Base-by-base conservation (phyloP, 805 yeast species). In the Metschnikowia noctiluminum region DNA sequence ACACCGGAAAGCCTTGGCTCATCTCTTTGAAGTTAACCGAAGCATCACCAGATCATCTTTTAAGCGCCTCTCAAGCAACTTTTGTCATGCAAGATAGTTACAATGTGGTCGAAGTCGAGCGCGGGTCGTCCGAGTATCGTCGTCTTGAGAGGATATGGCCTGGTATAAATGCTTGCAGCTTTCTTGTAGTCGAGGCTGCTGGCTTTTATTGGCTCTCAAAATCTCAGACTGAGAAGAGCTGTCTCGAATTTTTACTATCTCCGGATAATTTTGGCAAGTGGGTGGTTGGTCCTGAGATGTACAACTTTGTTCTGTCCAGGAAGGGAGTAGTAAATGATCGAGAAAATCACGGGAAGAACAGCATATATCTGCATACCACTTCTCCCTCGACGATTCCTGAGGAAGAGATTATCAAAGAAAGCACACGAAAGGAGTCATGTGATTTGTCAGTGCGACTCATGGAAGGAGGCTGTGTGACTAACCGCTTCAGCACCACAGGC, bases 381-480 rank as follows among this genome's bases (percentile, higher is more conserved):
- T 15, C 9, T 37, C 28, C 12, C 8, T 9, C 27, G 2, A 37
- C 40, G 7, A 5, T 6, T 11, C 13, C 13, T 31, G 5, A 31
- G 15, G 3, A 34, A 34, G 36, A n/a, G 11, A 11, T 26, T 10
- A 26, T 12, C 6, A 31, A 38, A 30, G 41, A 27, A 38, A 38
- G 30, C 21, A 3, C 34, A 9, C 26, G 38, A 13, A 41, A 31
- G 26, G 35, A 39, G 28, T 30, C 31, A 31, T 52, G 55, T 37
- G 38, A 31, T 13, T 30, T 56, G 10, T 53, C 57, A 6, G 46
- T 56, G 12, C 48, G 57, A 6, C 52, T 56, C 11, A 46, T 53
- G 47, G 48, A 51, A 7, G 58, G 57, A 6, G 52, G 48, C 8
- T 37, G 45, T 28, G 47, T 53, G 3, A 43, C 35, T 16, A 50